Base-by-base conservation (phyloP, 2,329 filamentous ascomycete species). In the Talaromyces sp. region DNA sequence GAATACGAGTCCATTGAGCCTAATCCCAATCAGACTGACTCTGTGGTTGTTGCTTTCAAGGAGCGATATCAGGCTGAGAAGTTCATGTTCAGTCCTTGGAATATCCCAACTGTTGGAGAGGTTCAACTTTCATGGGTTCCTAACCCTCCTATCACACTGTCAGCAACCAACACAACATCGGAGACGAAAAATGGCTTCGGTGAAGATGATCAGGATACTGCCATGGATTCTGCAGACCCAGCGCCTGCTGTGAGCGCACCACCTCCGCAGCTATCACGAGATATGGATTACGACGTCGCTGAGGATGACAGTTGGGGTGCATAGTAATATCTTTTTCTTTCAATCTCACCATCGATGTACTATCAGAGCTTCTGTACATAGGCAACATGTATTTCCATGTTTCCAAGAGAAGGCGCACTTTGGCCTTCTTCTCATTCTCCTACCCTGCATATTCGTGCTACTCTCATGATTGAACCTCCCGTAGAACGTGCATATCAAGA, bases 111-210 rank as follows among this genome's bases (percentile, higher is more conserved):
- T 2, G 72, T 83, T 6, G 81, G 80, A 24, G 77, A 80, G 39
- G 74, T 83, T 22, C 79, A 84, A 42, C 70, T 85, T 37, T 70
- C 74, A 2, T 86, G 83, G 83, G 69, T 81, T n/a, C 67, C 75
- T 32, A 75, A 74, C 24, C 68, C 67, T 1, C 69, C 67, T 3
- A 61, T 69, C 17, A 44, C 61, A 8, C 29, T 61, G 1, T 24
- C 57, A 4, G 30, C 60, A 9, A 27, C 57, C n/a, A n/a, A n/a
- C 8, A 47, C 57, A 20, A 47, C 58, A 4, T 51, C 60, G 10
- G 64, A 70, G 27, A 43, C 49, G 33, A 68, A 67, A 49, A 56
- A 57, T 8, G 63, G 61, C 3, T 51, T 54, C 13, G 62, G 58
- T 16, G 64, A 68, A 11, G 63, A 65, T 6, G 65, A 67, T 9